Base-by-base conservation (phyloP, 345 rosid genomes). In the Gynandropsis gynandra region DNA sequence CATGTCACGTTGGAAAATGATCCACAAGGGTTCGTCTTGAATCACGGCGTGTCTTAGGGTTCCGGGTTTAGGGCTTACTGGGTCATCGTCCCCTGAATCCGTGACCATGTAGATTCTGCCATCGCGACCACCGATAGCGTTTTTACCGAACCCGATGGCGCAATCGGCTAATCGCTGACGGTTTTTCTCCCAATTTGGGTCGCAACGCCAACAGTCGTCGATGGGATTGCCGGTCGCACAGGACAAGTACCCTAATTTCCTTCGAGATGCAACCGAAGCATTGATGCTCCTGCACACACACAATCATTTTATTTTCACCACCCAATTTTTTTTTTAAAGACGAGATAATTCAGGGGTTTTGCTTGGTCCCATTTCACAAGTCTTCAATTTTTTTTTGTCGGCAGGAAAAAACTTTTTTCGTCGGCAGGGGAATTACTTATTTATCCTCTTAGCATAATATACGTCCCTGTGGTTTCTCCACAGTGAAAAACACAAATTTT, bases 161-260 rank as follows among this genome's bases (percentile, higher is more conserved):
- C 95, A 85, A 20, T 85, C 85, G 0, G 95, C 95, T 1, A 82
- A 72, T 37, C 83, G 68, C 47, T 78, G 85, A 8, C 90, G 72
- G 69, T 82, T 75, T 46, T 52, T 60, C 65, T 80, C 80, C 90
- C 95, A 85, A 29, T 80, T 54, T 39, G 90, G 81, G 72, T 85
- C 95, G 54, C 89, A 85, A n/a, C 95, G 37, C 95, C 90, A 85
- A 62, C 95, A 85, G 54, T 85, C 90, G 18, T 85, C 95, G 15
- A 82, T 76, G 4, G 95, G 95, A 53, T 85, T 85, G 0, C 87
- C 95, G 0, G 84, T 81, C 1, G 77, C 74, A 20, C 95, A 81
- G 9, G 95, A 85, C 20, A 82, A 66, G 35, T 74, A 80, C 0
- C 78, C 87, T 52, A 85, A 52, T 70, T 73, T 82, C 61, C 95